Percentiles rank a stretch among this genome's conserved stretches.
These are phyloP conservation scores for Backusella luteola DNA, from an alignment of 192 early-diverging fungal species.

Conservation along the genomic window DNA sequence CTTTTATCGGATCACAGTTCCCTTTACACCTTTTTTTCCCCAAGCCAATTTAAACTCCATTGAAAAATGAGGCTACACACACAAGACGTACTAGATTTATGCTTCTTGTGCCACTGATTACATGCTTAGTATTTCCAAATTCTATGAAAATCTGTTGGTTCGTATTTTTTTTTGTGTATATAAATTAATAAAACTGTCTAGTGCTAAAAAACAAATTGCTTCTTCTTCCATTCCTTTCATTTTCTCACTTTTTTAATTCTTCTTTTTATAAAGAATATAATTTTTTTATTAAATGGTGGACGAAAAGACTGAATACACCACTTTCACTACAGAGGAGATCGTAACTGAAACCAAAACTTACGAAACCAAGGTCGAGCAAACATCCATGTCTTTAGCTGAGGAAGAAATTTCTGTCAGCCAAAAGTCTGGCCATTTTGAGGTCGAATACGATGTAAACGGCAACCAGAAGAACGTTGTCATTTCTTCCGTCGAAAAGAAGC, in stretches of 20 bases:
- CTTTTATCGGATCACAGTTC: neutral
- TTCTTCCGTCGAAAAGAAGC: neutral
- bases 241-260: neutral
- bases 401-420: neutral
- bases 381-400: conserved; percentile 4
- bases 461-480: neutral
- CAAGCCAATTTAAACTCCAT: neutral
- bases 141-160: neutral
- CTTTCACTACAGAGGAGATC: conserved; percentile 5
- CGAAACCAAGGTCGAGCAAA: neutral
- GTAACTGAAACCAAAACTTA: neutral
- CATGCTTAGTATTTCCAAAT: neutral
- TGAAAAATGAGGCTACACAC: neutral
- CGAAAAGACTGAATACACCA: conserved; percentile 11
- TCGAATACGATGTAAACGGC: neutral
- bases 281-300: conserved; percentile 4
- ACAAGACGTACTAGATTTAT: neutral
- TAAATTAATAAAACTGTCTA: neutral
- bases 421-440: neutral
- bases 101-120: conserved; percentile 3
- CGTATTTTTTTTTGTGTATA: neutral
- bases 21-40: neutral
- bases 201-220: neutral
- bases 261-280: neutral
- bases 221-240: neutral